Evolutionary conservation across 1,139 yeast genomes (phyloP).

Genomic region (Saccharomyces hybrid): DNA sequence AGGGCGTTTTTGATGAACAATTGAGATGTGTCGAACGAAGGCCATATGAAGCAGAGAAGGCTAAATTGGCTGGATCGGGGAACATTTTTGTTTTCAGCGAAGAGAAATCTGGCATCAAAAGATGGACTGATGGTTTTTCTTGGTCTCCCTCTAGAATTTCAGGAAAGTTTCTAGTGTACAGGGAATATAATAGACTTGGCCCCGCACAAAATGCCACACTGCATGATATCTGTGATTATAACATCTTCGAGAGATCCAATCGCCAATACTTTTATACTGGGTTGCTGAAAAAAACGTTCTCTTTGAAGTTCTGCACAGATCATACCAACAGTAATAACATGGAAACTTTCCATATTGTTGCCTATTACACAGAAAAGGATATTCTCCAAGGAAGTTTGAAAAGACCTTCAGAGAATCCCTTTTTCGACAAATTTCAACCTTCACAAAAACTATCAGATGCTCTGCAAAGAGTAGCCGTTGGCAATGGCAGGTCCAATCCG

Average conservation of each 20-base stretch:
- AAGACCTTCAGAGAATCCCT: conserved; percentile 50
- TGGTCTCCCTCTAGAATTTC: conserved; percentile 89
- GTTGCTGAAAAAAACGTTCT: conserved; percentile 72
- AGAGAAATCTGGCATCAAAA: conserved; percentile 70
- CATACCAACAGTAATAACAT: conserved; percentile 15
- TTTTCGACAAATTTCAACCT: neutral
- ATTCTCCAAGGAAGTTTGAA: conserved; percentile 50
- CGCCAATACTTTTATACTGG: conserved; percentile 68
- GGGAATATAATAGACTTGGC: conserved; percentile 52
- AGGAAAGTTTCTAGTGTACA: conserved; percentile 74
- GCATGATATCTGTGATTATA: conserved; percentile 4
- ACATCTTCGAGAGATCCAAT: conserved; percentile 1
- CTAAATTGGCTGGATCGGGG: conserved; percentile 61
- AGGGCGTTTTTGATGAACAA: conserved; percentile 59
- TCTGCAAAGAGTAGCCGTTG: neutral
- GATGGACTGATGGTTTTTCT: conserved; percentile 92
- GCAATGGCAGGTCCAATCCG: neutral
- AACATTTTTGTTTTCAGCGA: conserved; percentile 80
- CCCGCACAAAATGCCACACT: conserved; percentile 11
- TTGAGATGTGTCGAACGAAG: conserved; percentile 65
- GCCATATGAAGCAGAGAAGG: conserved; percentile 75
- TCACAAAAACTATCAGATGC: neutral
- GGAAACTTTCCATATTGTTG: conserved; percentile 66
- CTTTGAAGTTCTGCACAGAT: conserved; percentile 40
- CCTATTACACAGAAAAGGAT: conserved; percentile 72